Percentiles rank a stretch among this genome's conserved stretches.
Evolutionary conservation across 179 eudicot genomes (phyloP).

Genomic region (Pouteria campechiana): DNA sequence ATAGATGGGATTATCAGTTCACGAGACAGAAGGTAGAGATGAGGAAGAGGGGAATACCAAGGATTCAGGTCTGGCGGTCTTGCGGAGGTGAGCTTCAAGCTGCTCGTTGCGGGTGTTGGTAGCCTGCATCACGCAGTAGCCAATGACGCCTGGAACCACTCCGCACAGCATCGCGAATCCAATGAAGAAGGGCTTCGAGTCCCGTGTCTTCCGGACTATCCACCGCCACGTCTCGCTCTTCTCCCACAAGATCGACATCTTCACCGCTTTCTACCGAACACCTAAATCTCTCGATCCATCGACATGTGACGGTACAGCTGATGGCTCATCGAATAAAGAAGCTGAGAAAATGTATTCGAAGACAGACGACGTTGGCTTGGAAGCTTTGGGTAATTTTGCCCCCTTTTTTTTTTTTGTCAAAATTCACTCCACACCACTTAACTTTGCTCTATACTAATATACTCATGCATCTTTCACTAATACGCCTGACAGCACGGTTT

Average conservation of each 20-base stretch:
- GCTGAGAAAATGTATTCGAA: too few relatives aligned
- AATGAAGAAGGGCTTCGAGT: slow-evolving; percentile 82
- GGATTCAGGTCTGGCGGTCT: slow-evolving; percentile 61
- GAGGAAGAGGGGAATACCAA: slow-evolving; percentile 15
- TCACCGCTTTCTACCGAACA: neutral
- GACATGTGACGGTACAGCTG: too few relatives aligned
- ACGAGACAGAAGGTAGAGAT: neutral
- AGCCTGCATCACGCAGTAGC: slow-evolving; percentile 72
- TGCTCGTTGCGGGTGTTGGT: slow-evolving; percentile 50
- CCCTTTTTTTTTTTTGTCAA: too few relatives aligned
- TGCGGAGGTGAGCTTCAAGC: slow-evolving; percentile 78
- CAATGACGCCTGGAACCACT: slow-evolving; percentile 68
- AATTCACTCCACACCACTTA: too few relatives aligned
- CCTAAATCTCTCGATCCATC: neutral
- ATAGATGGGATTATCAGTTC: too few relatives aligned
- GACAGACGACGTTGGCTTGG: too few relatives aligned
- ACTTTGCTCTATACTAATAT: too few relatives aligned
- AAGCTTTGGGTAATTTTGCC: too few relatives aligned
- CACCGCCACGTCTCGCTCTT: slow-evolving; percentile 71
- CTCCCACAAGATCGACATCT: slow-evolving; percentile 48
- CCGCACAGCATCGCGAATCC: slow-evolving; percentile 79
- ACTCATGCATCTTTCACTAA: too few relatives aligned
- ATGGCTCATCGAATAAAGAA: too few relatives aligned
- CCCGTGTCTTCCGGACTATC: slow-evolving; percentile 55
- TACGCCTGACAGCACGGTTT: too few relatives aligned